Evolutionary conservation across 371 early-diverging fungal genomes (phyloP).

Genomic region (Mortierella polycephala): DNA sequence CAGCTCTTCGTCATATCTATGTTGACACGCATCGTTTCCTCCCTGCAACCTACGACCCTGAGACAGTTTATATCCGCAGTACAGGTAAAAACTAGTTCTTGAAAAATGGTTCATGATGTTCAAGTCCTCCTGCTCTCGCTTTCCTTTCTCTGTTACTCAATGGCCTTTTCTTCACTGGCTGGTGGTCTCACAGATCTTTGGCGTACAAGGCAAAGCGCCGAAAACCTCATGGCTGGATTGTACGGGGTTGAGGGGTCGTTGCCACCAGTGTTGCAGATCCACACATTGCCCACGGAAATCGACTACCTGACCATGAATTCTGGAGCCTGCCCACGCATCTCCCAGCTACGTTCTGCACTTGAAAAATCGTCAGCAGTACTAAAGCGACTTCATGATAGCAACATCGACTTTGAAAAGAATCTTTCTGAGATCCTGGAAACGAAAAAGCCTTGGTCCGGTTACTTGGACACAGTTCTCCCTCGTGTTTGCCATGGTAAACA

Average conservation of each 20-base stretch:
- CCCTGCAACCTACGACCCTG: conserved; percentile 33
- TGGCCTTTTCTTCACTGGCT: conserved; percentile 22
- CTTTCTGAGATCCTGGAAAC: conserved; percentile 37
- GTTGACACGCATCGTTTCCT: conserved; percentile 61
- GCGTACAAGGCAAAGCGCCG: conserved; percentile 67
- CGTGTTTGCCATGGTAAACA: conserved; percentile 59
- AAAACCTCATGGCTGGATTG: conserved; percentile 61
- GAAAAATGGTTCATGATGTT: background rate
- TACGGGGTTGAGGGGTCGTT: conserved; percentile 51
- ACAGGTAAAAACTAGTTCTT: conserved; percentile 28
- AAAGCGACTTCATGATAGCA: conserved; percentile 20
- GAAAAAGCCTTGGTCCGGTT: conserved; percentile 50
- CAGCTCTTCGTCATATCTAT: conserved; percentile 61
- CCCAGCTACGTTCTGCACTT: conserved; percentile 22
- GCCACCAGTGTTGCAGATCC: conserved; percentile 55
- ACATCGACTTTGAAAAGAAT: conserved; percentile 51
- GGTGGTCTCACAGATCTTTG: conserved; percentile 52
- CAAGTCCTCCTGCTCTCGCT: background rate
- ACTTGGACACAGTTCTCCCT: conserved; percentile 62
- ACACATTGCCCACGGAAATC: conserved; percentile 55
- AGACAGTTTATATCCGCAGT: conserved; percentile 34
- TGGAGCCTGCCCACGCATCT: conserved; percentile 57
- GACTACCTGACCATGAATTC: conserved; percentile 62
- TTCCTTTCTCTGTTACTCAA: conserved; percentile 12
- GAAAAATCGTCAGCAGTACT: conserved; percentile 20